Base-by-base conservation (phyloP, 2,329 filamentous ascomycete genomes). In the Colletotrichum aenigma region DNA sequence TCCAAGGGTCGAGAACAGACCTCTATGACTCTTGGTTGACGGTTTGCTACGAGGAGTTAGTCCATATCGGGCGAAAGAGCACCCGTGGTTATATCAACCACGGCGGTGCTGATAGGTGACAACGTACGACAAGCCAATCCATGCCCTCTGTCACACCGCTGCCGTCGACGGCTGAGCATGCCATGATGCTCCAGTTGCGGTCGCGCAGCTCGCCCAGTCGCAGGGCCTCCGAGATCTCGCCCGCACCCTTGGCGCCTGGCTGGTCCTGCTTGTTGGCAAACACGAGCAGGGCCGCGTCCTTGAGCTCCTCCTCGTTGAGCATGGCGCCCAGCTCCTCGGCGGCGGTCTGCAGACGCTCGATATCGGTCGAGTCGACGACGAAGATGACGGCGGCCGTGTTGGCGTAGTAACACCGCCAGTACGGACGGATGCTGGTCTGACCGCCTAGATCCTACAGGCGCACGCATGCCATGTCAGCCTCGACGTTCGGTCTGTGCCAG, bases 181-280 rank as follows among this genome's bases (percentile, higher is more conserved):
- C 96, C 84, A 99, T 96, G 83, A 99, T 99, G 85, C 96, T 98
- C 97, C 97, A 99, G 89, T 98, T 99, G 81, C 97, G 91, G 85
- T 99, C 97, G 81, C 96, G 94, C 83, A 99, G 88, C 85, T 98
- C 96, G 70, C 95, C 96, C 79, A 99, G 87, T 81, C 94, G 94
- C 85, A 99, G 86, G 65, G 96, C 96, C 87, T 98, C 96, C 71
- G 95, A 98, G 78, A 99, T 99, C 84, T 98, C 97, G 21, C 96
- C 97, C 2, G 97, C 97, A 3, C 96, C 97, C 87, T 98, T 98
- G 65, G 97, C 96, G 21, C 97, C 97, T 3, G 96, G 96, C 86
- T 98, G 96, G 87, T 99, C 97, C 86, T 99, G 97, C 88, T 99
- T 99, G 88, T 99, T 99, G 81, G 97, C 97, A 85, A 98, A 99